Base-by-base conservation (phyloP, 164 flowering plant genomes). In the grape (Vitis vinifera) region DNA sequence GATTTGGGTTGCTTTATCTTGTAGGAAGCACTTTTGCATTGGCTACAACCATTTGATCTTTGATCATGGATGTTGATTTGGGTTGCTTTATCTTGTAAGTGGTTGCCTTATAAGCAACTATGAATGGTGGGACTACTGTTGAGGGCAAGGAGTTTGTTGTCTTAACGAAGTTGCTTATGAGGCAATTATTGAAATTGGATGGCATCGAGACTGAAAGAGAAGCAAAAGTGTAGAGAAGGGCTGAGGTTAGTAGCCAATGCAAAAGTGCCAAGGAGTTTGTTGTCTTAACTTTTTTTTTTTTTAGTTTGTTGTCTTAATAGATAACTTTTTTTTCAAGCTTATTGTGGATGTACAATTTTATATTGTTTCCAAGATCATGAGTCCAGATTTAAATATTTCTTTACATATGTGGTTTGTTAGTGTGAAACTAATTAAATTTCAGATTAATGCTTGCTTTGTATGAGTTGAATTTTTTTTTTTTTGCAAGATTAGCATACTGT, bases 181-280 rank as follows among this genome's bases (percentile, higher is more conserved):
- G 68, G 70, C 82, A 86, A 61, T 71, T 88, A 76, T 76, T 92
- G 77, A 92, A 86, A 71, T 69, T 92, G 82, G 95, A 92, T 70
- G 62, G 85, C 65, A 87, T 90, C 64, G 86, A 89, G 73, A 95
- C 95, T 63, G 86, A 84, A 75, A 92, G 95, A 62, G 92, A 90
- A 77, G 93, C 91, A 9, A 92, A 74, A 77, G 63, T 78, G 64
- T 93, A 84, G 80, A 73, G 93, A 47, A 85, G 84, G 69, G 76
- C 73, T 59, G 95, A 90, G 93, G 97, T 92, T 66, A 62, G 73
- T 69, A 14, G n/a, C 58, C 51, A 47, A 1, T 56, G 30, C 27
- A 1, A 23, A 1, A 11, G 8, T 53, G 17, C 2, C n/a, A 27
- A 19, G 23, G 23, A 19, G 23, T 19, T 19, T 19, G 23, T 19